phyloP scores from a whole-genome alignment of 805 yeast species.

The Kregervanrija pseudodelftensis region DNA sequence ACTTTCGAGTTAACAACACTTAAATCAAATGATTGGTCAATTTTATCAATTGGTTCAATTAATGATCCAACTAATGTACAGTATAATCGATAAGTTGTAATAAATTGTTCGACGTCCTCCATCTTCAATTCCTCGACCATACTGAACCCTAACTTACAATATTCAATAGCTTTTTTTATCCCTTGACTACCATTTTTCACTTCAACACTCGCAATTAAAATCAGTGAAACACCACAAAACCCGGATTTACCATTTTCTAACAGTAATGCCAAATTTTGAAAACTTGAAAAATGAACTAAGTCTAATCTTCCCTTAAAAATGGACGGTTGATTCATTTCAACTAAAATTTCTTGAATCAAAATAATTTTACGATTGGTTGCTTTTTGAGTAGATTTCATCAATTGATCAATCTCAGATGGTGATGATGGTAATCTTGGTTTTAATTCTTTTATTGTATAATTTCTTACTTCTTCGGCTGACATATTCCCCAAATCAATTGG shows the following conservation, averaged over 20 bases:
- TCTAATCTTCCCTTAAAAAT: constrained; percentile 21
- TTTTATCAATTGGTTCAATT: constrained; percentile 33
- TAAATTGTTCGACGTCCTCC: constrained; percentile 28
- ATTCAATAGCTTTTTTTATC: constrained; percentile 34
- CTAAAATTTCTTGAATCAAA: constrained; percentile 34
- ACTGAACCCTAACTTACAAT: constrained; percentile 32
- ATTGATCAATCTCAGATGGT: constrained; percentile 29
- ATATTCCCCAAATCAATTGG: constrained; percentile 5
- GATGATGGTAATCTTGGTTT: constrained; percentile 32
- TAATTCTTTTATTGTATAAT: constrained; percentile 18
- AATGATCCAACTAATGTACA: constrained; percentile 34
- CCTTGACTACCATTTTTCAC: constrained; percentile 25
- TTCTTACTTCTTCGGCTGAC: constrained; percentile 4
- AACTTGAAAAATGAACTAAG: constrained; percentile 28
- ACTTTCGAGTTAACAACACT: constrained; percentile 11
- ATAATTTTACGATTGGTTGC: constrained; percentile 24
- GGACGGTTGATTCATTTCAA: constrained; percentile 32
- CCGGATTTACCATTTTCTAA: constrained; percentile 34
- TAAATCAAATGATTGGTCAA: constrained; percentile 19
- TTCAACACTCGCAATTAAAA: constrained; percentile 32
- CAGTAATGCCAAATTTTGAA: constrained; percentile 30
- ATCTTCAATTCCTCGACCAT: constrained; percentile 28
- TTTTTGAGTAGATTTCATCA: constrained; percentile 16
- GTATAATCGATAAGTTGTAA: constrained; percentile 35
- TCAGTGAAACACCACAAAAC: constrained; percentile 32